Evolutionary conservation across 306 rosid genomes (phyloP).

Genomic region (Fagus crenata): DNA sequence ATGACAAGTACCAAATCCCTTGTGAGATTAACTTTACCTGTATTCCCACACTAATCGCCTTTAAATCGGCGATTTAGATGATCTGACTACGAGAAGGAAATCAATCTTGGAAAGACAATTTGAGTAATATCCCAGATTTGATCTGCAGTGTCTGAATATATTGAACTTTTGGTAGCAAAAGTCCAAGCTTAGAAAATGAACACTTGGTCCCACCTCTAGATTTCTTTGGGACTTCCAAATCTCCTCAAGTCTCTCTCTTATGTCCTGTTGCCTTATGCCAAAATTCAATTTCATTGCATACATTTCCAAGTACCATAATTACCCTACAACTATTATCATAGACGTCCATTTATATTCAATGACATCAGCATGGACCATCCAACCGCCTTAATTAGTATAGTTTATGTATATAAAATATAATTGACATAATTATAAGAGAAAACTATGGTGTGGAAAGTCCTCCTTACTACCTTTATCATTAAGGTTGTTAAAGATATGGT

Average conservation of each 20-base stretch:
- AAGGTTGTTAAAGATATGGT: not conserved
- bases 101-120: conserved; percentile 34
- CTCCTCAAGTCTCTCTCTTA: conserved; percentile 38
- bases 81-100: conserved; percentile 6
- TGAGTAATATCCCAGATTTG: conserved; percentile 29
- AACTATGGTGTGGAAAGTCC: not conserved
- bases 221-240: conserved; percentile 44
- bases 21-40: not conserved
- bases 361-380: not conserved
- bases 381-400: not conserved
- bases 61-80: not conserved
- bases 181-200: conserved; percentile 18
- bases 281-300: too few species aligned
- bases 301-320: too few species aligned
- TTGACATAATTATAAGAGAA: not conserved
- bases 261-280: not conserved
- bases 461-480: not conserved
- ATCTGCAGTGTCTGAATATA: not conserved
- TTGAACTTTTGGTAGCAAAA: conserved; percentile 25
- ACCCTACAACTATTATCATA: not conserved
- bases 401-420: too few species aligned
- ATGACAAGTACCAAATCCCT: not conserved
- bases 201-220: conserved; percentile 30
- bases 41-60: not conserved
- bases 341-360: not conserved